These are phyloP conservation scores for Tulasnella calospora DNA, from an alignment of 768 basidiomycete species.

Conservation along the genomic window DNA sequence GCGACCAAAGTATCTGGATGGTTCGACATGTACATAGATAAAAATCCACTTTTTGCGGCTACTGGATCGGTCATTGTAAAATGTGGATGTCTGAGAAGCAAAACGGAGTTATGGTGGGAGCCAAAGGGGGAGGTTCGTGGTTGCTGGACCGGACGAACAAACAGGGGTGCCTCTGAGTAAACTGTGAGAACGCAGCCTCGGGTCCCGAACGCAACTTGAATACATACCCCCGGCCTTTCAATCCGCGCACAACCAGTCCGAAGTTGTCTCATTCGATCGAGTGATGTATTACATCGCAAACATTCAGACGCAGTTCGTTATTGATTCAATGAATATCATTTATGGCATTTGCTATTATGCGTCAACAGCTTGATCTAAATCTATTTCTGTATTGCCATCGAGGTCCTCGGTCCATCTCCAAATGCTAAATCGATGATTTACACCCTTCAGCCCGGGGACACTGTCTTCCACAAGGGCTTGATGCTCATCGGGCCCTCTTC, in stretches of 20 bases:
- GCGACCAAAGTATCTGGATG: constrained; percentile 82
- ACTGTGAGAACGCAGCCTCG: not conserved
- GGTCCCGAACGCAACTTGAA: too few relatives aligned
- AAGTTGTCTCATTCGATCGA: too few relatives aligned
- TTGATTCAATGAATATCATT: not conserved
- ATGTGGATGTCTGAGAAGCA: not conserved
- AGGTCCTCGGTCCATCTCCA: constrained; percentile 49
- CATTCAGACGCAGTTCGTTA: too few relatives aligned
- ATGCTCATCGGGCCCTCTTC: constrained; percentile 40
- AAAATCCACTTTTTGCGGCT: constrained; percentile 66
- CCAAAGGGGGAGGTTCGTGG: not conserved
- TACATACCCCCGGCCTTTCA: too few relatives aligned
- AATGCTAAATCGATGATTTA: constrained; percentile 85
- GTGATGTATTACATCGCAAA: too few relatives aligned
- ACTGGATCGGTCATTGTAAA: constrained; percentile 52
- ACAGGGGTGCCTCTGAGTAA: not conserved
- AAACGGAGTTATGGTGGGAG: not conserved
- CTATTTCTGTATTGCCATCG: not conserved
- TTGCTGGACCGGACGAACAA: not conserved
- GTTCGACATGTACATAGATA: constrained; percentile 78
- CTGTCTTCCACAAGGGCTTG: constrained; percentile 31
- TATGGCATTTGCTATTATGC: not conserved
- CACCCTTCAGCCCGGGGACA: constrained; percentile 72
- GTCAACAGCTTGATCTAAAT: not conserved
- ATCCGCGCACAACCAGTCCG: too few relatives aligned